phyloP scores from a whole-genome alignment of 2,329 filamentous ascomycete species.

The Penicillium sp. region DNA sequence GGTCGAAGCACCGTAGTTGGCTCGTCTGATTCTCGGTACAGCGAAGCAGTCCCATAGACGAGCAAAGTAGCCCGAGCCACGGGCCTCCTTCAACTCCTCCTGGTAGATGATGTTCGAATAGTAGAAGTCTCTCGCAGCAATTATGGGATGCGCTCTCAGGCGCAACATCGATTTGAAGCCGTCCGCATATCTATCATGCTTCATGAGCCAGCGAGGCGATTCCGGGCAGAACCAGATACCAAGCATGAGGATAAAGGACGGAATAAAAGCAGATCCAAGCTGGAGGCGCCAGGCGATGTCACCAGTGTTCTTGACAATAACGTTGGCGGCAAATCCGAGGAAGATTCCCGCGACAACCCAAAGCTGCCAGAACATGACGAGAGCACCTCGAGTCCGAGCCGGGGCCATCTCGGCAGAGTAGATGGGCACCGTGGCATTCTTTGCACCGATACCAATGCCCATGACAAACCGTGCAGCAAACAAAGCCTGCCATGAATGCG shows the following conservation, averaged over 20 bases:
- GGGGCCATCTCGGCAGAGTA: constrained; percentile 57
- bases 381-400: constrained; percentile 52
- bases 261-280: constrained; percentile 62
- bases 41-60: constrained; percentile 55
- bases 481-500: constrained; percentile 57
- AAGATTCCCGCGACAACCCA: constrained; percentile 55
- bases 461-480: constrained; percentile 55
- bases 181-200: constrained; percentile 12
- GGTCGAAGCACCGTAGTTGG: constrained; percentile 70
- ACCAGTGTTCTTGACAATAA: constrained; percentile 59
- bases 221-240: constrained; percentile 29
- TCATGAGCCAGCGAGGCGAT: constrained; percentile 30
- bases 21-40: constrained; percentile 50
- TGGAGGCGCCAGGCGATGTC: constrained; percentile 61
- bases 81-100: constrained; percentile 42
- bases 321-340: constrained; percentile 62
- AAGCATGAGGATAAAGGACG: constrained; percentile 54
- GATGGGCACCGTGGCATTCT: constrained; percentile 54
- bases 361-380: constrained; percentile 55
- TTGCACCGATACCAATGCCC: constrained; percentile 60
- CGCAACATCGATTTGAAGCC: constrained; percentile 19
- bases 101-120: constrained; percentile 55
- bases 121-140: constrained; percentile 61
- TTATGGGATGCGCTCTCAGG: constrained; percentile 22
- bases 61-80: constrained; percentile 55